Percentiles rank a stretch among this genome's conserved stretches.
These are phyloP conservation scores for Zasmidium cellare DNA, from an alignment of 2,329 filamentous ascomycete genomes.

Conservation along the genomic window DNA sequence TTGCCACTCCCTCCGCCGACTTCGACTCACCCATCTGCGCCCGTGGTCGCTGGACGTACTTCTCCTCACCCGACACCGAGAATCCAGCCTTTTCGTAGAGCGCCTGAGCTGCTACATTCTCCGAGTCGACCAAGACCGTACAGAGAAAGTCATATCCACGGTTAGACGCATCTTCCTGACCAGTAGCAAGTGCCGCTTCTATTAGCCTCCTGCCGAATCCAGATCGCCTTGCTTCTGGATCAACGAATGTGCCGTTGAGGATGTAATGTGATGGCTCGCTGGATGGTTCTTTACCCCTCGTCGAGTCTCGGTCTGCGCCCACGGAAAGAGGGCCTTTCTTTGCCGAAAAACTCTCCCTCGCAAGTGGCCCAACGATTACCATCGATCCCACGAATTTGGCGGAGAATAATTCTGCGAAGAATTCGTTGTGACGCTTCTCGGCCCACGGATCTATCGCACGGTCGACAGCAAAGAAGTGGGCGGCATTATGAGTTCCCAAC, in stretches of 20 bases:
- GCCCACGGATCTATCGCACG: neutral
- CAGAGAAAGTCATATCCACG: constrained; percentile 8
- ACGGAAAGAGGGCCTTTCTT: constrained; percentile 19
- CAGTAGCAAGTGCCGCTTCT: constrained; percentile 26
- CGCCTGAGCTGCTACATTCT: constrained; percentile 27
- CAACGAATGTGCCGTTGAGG: constrained; percentile 34
- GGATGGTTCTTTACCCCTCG: neutral
- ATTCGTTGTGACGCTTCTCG: neutral
- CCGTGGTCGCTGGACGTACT: constrained; percentile 24
- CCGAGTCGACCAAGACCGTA: constrained; percentile 26
- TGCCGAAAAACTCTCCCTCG: constrained; percentile 12
- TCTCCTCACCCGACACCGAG: constrained; percentile 21
- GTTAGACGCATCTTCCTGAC: constrained; percentile 4
- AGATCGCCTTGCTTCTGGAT: constrained; percentile 23
- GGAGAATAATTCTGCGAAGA: constrained; percentile 9
- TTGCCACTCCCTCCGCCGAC: constrained; percentile 16
- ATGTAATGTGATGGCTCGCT: constrained; percentile 19
- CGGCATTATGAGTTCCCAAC: constrained; percentile 27
- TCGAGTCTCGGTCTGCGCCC: neutral
- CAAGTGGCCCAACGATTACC: constrained; percentile 27
- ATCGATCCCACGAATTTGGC: constrained; percentile 30
- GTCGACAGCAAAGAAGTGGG: constrained; percentile 26
- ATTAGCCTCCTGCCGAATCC: constrained; percentile 33
- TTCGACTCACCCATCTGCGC: constrained; percentile 9
- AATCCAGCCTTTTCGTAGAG: constrained; percentile 34